Base-by-base conservation (phyloP, 2,329 filamentous ascomycete genomes). In the Stachybotrys elegans region DNA sequence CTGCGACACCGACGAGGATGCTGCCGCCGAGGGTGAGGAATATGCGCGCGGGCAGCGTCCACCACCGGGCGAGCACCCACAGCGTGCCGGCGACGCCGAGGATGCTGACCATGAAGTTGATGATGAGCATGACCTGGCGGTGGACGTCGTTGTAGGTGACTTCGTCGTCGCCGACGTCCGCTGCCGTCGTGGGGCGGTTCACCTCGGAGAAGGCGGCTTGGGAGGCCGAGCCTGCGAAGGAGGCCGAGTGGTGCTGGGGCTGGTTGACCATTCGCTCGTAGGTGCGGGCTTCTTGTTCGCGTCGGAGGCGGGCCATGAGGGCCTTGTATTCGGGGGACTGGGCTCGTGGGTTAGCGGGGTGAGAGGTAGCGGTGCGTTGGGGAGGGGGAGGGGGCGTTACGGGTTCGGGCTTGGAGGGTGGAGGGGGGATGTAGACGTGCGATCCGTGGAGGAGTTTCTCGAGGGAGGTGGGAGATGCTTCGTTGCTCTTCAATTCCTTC, bases 41-140 rank as follows among this genome's bases (percentile, higher is more conserved):
- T 48, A 93, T 59, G 21, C 88, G 71, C 35, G 81, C 75, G 0
- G 86, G 81, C 2, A 84, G 77, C 49, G 76, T 83, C 87, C 86
- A 92, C 75, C 86, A 87, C 41, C 82, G 73, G 2, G 84, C 84
- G 14, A 78, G 76, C n/a, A 90, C 74, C 88, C 87, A 93, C 25
- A 93, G 76, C 7, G 86, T 87, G 3, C 77, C 81, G 3, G 82
- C 85, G 41, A 86, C 86, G 36, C 91, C 88, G 3, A 92, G 70
- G 43, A 96, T 86, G 42, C 88, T 95, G 43, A 95, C 74, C 31
- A 96, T 69, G 41, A 97, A 89, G 62, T 97, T 98, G 56, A 95
- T 75, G 42, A 97, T 89, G 7, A 97, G 72, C 34, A 86, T 83
- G 45, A 93, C 69, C 57, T 93, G 88, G n/a, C 86, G 76, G 60